phyloP scores from a whole-genome alignment of 345 rosid genomes.

The Lumnitzera racemosa region DNA sequence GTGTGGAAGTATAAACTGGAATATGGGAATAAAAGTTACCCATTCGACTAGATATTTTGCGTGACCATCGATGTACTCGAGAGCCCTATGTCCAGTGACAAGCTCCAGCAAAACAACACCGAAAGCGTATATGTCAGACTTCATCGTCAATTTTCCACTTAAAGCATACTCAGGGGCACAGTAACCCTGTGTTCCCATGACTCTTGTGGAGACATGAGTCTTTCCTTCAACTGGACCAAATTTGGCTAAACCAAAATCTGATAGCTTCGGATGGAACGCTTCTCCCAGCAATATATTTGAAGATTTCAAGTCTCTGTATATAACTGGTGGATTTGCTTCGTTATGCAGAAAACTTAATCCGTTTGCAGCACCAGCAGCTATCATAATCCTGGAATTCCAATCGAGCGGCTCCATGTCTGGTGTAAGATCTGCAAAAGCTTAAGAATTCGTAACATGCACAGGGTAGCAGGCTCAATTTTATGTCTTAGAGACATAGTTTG shows the following conservation, averaged over 20 bases:
- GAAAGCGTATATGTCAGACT: constrained; percentile 63
- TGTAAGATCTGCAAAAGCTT: constrained; percentile 22
- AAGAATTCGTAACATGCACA: neutral
- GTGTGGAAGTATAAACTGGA: neutral
- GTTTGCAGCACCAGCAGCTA: constrained; percentile 56
- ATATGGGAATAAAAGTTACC: constrained; percentile 23
- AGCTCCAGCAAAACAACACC: constrained; percentile 68
- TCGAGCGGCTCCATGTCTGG: constrained; percentile 33
- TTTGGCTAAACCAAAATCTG: constrained; percentile 77
- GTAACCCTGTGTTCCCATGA: constrained; percentile 71
- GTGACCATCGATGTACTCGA: constrained; percentile 20
- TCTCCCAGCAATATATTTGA: constrained; percentile 50
- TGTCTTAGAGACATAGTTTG: neutral
- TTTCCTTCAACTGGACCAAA: constrained; percentile 49
- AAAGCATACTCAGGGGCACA: constrained; percentile 68
- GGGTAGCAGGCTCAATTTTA: neutral
- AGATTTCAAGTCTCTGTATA: constrained; percentile 57
- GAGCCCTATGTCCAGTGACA: constrained; percentile 50
- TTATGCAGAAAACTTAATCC: constrained; percentile 54
- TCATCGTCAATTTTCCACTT: constrained; percentile 45
- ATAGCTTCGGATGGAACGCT: constrained; percentile 45
- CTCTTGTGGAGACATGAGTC: constrained; percentile 58
- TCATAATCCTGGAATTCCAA: constrained; percentile 58
- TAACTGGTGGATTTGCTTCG: constrained; percentile 47
- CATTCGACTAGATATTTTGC: constrained; percentile 37